phyloP scores from a whole-genome alignment of 2,329 filamentous ascomycete species.

The Neonectria faginata region DNA sequence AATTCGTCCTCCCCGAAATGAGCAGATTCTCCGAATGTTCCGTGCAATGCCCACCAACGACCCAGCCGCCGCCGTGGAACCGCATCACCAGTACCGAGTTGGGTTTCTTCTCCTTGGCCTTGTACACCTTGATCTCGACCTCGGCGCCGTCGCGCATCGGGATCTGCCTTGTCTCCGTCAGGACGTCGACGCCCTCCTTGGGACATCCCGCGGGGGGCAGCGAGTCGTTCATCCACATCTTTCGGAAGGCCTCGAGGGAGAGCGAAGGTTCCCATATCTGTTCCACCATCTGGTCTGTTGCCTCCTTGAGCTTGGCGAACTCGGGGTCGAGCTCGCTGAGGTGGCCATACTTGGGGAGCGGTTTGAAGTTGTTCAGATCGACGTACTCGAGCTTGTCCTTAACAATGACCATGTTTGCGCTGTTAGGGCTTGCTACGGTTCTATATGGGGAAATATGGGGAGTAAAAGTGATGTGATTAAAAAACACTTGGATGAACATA shows the following conservation, averaged over 20 bases:
- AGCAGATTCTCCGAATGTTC: constrained; percentile 53
- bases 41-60: constrained; percentile 49
- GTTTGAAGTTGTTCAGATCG: constrained; percentile 47
- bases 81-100: constrained; percentile 47
- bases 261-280: constrained; percentile 46
- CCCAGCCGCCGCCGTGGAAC: constrained; percentile 54
- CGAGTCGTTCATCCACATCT: constrained; percentile 41
- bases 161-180: constrained; percentile 46
- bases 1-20: constrained; percentile 47
- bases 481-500: background rate
- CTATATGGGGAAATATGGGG: background rate
- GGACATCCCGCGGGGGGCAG: constrained; percentile 47
- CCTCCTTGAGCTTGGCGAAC: constrained; percentile 45
- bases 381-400: constrained; percentile 47
- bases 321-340: constrained; percentile 49
- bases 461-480: background rate
- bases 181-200: constrained; percentile 50
- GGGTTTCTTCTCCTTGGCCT: constrained; percentile 40
- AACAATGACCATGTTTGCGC: constrained; percentile 40
- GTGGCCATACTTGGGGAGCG: constrained; percentile 51
- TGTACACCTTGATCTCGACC: constrained; percentile 52
- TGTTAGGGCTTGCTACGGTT: background rate
- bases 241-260: constrained; percentile 47
- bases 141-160: constrained; percentile 49
- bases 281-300: constrained; percentile 42